These are phyloP conservation scores for Ciborinia camelliae DNA, from an alignment of 2,329 filamentous ascomycete genomes.

Conservation along the genomic window DNA sequence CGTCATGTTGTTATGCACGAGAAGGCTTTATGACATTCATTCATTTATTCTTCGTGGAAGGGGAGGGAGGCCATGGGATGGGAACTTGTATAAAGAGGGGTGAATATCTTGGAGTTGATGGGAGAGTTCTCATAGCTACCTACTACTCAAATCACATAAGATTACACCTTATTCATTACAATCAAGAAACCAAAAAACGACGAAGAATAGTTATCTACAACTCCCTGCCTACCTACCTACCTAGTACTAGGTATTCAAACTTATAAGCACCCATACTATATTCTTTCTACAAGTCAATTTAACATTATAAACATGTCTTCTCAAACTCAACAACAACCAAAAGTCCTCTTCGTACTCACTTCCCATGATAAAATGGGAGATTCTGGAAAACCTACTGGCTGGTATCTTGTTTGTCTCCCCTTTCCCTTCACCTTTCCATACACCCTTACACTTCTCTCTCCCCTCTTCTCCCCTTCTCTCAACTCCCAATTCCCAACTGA, in stretches of 20 bases:
- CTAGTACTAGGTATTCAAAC: too few species aligned
- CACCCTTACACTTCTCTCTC: not conserved
- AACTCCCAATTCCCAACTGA: conserved; percentile 7
- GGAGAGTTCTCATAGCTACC: not conserved
- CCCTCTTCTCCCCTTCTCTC: not conserved
- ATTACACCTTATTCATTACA: not conserved
- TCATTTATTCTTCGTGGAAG: too few species aligned
- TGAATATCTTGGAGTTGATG: not conserved
- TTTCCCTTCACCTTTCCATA: too few species aligned
- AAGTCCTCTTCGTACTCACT: conserved; percentile 52
- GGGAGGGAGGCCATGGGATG: too few species aligned
- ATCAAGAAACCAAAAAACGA: too few species aligned
- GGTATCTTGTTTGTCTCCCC: conserved; percentile 46
- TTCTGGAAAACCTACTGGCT: conserved; percentile 47
- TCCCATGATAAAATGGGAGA: conserved; percentile 39
- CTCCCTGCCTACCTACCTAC: too few species aligned
- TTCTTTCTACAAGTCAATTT: not conserved
- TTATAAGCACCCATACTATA: too few species aligned
- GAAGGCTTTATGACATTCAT: too few species aligned
- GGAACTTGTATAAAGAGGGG: not conserved
- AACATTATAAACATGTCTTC: conserved; percentile 15
- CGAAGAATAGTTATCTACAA: too few species aligned
- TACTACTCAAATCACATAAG: not conserved
- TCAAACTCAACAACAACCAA: conserved; percentile 37
- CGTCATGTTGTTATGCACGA: not conserved